Evolutionary conservation across 306 rosid species (phyloP), one percentile per base, ranked within the genome.

Genomic region (Cucumis hystrix): DNA sequence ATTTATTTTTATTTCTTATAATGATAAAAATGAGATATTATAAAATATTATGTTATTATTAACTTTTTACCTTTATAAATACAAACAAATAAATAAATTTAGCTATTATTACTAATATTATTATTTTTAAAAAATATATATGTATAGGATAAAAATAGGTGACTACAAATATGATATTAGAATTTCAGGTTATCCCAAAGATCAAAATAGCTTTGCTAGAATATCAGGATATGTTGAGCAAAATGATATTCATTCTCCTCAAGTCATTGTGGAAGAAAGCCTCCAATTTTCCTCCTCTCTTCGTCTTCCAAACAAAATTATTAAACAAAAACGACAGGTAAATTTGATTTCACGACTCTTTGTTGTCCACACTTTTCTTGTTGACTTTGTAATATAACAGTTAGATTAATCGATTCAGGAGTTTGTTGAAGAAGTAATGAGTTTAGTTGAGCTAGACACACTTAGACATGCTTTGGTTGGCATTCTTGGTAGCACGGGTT

Each of bases 191-290:
- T 84, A 88, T 83, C 88, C 91, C 52, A 91, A 93, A 85, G 93
- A 80, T 82, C 97, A 93, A 80, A 81, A 72, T 23, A 87, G 92
- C 56, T 91, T 93, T 86, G 97, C 98, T 47, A 88, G 97, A 82
- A 75, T 93, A 74, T 84, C 98, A n/a, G 97, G 98, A 80, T 93
- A 91, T 52, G 98, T 93, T 62, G 98, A 93, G 83, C 98, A 93
- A 81, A 91, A 87, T 88, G 98, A 93, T 84, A 93, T 91, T 74
- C 96, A 93, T 81, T 93, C 98, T 78, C 98, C 96, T 83, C 98
- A 93, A 87, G 87, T 89, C 49, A 93, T 97, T 37, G 85, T 93
- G 74, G 93, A 91, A 82, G 98, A 93, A 80, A 89, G 97, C 14
- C 86, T 93, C 40, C 79, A 79, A 87, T 93, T 93, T 86, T 93